Base-by-base conservation (phyloP, 2,329 filamentous ascomycete genomes). In the Macrophomina pseudophaseolina region DNA sequence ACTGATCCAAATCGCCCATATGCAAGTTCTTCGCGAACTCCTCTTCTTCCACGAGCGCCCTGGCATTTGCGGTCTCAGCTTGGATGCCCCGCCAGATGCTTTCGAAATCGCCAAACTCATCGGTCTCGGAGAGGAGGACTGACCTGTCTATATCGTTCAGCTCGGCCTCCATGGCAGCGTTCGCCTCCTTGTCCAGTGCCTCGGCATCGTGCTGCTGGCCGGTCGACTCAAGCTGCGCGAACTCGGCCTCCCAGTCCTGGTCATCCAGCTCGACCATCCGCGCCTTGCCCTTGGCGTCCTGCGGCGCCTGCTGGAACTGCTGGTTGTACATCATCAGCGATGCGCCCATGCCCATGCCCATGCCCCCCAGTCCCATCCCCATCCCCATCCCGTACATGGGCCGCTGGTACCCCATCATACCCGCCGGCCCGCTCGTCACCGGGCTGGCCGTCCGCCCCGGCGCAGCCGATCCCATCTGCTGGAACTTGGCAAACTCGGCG, bases 221-320 rank as follows among this genome's bases (percentile, higher is more conserved):
- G 68, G 89, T 84, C 69, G 90, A 81, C 76, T 94, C 92, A 76
- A 97, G 89, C 79, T 95, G 88, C 66, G 93, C 91, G 78, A 99
- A 99, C 78, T 98, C 93, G 73, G 93, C 92, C 80, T 98, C 94
- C 95, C 95, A 98, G 75, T 97, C 91, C 74, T 90, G 79, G 72
- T 99, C 94, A 76, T 97, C 93, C 30, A 98, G 86, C 81, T 98
- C 95, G 12, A 98, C 90, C 81, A 98, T 87, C 42, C 86, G 82
- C 5, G 83, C 88, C 79, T 96, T 97, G 46, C 91, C 94, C 78
- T 98, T 98, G 67, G 91, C 92, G 78, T 93, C 79, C n/a, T 66
- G 48, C 14, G 60, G 9, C 71, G 79, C 68, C 73, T 66, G 71
- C 84, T 82, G 74, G 83, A 80, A 52, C 78, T 73, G 84, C 79